phyloP scores from a whole-genome alignment of 2,329 filamentous ascomycete species.

The Alternaria ethzedia region DNA sequence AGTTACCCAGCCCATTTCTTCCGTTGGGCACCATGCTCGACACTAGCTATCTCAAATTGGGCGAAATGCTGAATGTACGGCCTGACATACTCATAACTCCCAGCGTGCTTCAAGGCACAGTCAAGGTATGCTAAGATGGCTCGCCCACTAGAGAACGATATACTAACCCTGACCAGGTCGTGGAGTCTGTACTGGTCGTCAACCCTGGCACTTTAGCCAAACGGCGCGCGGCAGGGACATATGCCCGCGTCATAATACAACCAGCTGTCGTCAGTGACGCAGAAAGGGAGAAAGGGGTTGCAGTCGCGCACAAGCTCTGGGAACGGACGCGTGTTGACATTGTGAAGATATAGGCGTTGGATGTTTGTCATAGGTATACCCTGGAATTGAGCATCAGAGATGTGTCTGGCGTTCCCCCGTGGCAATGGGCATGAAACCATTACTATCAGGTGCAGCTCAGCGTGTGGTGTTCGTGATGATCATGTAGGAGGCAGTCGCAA shows the following conservation, averaged over 20 bases:
- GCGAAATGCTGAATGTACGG: slow-evolving; percentile 85
- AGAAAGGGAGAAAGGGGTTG: slow-evolving; percentile 62
- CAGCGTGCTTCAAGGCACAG: slow-evolving; percentile 83
- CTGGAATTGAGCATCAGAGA: neutral
- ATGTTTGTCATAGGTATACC: neutral
- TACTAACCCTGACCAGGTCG: slow-evolving; percentile 64
- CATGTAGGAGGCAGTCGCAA: neutral
- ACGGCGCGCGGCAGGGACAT: slow-evolving; percentile 82
- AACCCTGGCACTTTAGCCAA: slow-evolving; percentile 91
- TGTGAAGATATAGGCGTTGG: slow-evolving; percentile 65
- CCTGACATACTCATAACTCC: slow-evolving; percentile 87
- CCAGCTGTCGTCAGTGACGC: slow-evolving; percentile 66
- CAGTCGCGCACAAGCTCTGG: slow-evolving; percentile 76
- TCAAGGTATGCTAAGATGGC: slow-evolving; percentile 67
- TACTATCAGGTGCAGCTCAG: neutral
- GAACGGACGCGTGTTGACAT: slow-evolving; percentile 88
- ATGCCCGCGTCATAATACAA: slow-evolving; percentile 77
- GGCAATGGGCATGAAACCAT: neutral
- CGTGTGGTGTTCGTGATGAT: neutral
- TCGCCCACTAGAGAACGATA: neutral
- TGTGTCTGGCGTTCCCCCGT: neutral
- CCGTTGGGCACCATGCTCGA: slow-evolving; percentile 78
- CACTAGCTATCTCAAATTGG: slow-evolving; percentile 81
- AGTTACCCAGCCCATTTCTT: slow-evolving; percentile 48
- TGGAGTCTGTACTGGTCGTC: slow-evolving; percentile 86